Percentiles rank a stretch among this genome's conserved stretches.
Conservation (phyloP, 1,139 yeast species). For the Chernovozyma sophiae-reginae region DNA sequence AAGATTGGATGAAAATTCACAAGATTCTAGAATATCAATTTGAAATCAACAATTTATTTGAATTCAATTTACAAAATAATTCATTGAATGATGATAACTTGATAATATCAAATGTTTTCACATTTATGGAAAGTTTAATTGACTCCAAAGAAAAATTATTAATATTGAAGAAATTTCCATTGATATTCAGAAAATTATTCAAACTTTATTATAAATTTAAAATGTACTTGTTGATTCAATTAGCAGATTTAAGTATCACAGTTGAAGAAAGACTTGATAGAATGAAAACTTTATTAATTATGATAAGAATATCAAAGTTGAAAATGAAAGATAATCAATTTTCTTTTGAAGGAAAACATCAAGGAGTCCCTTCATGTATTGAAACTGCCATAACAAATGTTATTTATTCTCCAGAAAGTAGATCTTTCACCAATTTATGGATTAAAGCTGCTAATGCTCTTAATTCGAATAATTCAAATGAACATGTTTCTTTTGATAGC, state of each 20-base stretch:
- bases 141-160: conserved; percentile 42
- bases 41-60: conserved; percentile 46
- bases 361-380: conserved; percentile 71
- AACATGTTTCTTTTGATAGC: conserved; percentile 21
- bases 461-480: conserved; percentile 7
- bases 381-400: conserved; percentile 79
- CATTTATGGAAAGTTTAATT: conserved; percentile 60
- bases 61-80: conserved; percentile 45
- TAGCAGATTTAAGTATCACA: conserved; percentile 55
- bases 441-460: conserved; percentile 42
- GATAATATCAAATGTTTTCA: conserved; percentile 63
- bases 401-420: conserved; percentile 74
- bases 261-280: conserved; percentile 61
- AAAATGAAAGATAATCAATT: conserved; percentile 69
- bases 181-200: conserved; percentile 63
- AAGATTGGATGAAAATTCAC: conserved; percentile 78
- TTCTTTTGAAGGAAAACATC: conserved; percentile 32
- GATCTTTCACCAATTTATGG: conserved; percentile 69
- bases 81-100: conserved; percentile 52
- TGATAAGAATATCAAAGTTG: conserved; percentile 62
- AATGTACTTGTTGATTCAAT: conserved; percentile 59
- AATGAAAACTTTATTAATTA: conserved; percentile 66
- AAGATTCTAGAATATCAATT: conserved; percentile 70
- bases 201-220: conserved; percentile 66
- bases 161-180: conserved; percentile 55